These are phyloP conservation scores for Zymoseptoria passerinii DNA, from an alignment of 2,329 filamentous ascomycete species.

Conservation along the genomic window DNA sequence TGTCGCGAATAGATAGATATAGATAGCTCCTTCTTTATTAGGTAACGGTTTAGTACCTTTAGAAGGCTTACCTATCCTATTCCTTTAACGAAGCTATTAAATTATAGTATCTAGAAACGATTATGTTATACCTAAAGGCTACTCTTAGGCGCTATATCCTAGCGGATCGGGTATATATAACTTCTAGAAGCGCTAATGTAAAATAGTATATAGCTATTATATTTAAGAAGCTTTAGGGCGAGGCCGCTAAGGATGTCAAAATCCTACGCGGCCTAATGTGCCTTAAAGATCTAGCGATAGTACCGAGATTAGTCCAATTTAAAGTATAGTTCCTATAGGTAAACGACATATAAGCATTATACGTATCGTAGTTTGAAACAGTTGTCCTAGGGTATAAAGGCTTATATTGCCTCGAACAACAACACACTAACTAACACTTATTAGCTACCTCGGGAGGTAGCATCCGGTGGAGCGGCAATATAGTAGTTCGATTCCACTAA, in stretches of 20 bases:
- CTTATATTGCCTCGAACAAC: neutral
- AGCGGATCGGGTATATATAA: neutral
- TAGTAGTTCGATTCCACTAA: slow-evolving; percentile 1
- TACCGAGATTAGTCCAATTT: too few species aligned
- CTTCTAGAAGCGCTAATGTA: neutral
- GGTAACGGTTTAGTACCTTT: neutral
- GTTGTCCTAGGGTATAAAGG: neutral
- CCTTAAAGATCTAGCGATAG: too few species aligned
- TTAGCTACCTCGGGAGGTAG: neutral
- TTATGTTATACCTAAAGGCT: neutral
- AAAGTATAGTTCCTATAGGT: too few species aligned
- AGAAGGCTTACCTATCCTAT: neutral
- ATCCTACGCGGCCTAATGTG: too few species aligned
- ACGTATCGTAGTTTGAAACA: neutral
- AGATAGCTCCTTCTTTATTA: neutral
- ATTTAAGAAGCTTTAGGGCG: neutral
- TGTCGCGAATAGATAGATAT: neutral
- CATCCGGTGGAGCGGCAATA: neutral
- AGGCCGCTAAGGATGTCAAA: neutral
- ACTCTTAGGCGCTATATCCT: neutral
- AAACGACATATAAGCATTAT: too few species aligned
- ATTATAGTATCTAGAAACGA: neutral
- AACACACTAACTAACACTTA: neutral
- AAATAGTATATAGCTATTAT: neutral
- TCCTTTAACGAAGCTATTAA: neutral